Evolutionary conservation across 345 rosid species (phyloP), one percentile per base, ranked within the genome.

Genomic region (Hypericum perforatum): DNA sequence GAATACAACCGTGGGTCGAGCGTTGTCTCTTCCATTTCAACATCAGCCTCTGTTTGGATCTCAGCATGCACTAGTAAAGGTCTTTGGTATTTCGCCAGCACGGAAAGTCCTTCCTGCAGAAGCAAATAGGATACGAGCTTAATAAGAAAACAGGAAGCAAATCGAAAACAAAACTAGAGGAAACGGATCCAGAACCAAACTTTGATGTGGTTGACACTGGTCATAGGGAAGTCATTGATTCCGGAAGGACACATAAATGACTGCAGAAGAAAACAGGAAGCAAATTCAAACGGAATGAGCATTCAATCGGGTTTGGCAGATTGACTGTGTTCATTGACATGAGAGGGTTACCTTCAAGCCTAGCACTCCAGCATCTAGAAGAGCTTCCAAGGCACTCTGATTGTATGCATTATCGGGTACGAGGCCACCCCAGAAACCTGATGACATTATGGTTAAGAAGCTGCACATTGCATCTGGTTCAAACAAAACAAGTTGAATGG

Each of bases 221-320:
- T 88, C 98, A 92, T 92, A 9, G 95, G 96, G 49, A 92, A 92
- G 80, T 92, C 98, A 14, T 83, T 67, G 73, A 88, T 88, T 63
- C 96, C 98, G 3, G 98, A 92, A 52, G 96, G 96, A 66, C 96
- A 92, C 95, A 92, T 88, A 64, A 92, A 92, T 43, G 98, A 85
- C 98, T 92, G 63, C 74, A 71, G 39, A 56, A 53, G 15, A 52
- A 11, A 37, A 38, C 15, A 56, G 29, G 9, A 16, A 22, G 32
- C 32, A 7, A 14, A 62, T 10, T 7, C 4, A 6, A 15, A 41
- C 50, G 42, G 0, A 44, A 5, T 22, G 32, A 42, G 29, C n/a
- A 39, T 37, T 47, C 22, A 7, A 32, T 38, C 11, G 44, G 7
- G 6, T 6, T 14, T 7, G 0, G 38, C 39, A 43, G 9, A 3